A percentile compares a stretch with the other conserved stretches of the same genome.
phyloP scores from a whole-genome alignment of 306 rosid species.

The Inga leiocalycina region DNA sequence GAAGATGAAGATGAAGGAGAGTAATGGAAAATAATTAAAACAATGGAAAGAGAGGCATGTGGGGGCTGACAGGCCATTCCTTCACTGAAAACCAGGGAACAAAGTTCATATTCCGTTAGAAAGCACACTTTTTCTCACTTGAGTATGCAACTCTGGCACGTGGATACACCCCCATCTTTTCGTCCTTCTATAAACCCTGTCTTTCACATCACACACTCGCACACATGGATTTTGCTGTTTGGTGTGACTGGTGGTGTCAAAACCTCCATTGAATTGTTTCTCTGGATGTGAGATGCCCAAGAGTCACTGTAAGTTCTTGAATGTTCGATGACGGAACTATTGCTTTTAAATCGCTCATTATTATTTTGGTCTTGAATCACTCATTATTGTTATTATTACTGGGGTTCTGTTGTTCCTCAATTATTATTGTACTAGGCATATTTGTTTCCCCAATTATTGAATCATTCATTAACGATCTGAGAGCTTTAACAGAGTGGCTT shows the following conservation, averaged over 20 bases:
- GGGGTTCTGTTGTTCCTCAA: constrained; percentile 28
- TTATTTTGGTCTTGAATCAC: not conserved
- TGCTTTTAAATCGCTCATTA: constrained; percentile 11
- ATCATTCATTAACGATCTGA: not conserved
- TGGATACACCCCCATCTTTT: constrained; percentile 47
- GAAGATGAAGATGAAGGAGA: constrained; percentile 24
- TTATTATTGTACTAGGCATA: constrained; percentile 23
- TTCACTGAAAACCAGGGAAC: constrained; percentile 82
- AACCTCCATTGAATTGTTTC: constrained; percentile 37
- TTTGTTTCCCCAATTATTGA: constrained; percentile 19
- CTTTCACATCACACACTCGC: constrained; percentile 44
- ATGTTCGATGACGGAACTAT: constrained; percentile 24
- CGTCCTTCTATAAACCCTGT: constrained; percentile 37
- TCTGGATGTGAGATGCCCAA: constrained; percentile 34
- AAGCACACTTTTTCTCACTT: constrained; percentile 37
- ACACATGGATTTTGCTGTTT: constrained; percentile 42
- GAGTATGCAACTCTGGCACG: constrained; percentile 52
- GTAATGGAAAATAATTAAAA: not conserved
- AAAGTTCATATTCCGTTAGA: constrained; percentile 37
- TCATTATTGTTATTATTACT: constrained; percentile 33
- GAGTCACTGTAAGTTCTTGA: constrained; percentile 43
- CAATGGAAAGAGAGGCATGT: constrained; percentile 50
- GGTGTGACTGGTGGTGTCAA: constrained; percentile 46
- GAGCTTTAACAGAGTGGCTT: constrained; percentile 3
- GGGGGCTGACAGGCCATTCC: constrained; percentile 60